phyloP scores from a whole-genome alignment of 192 early-diverging fungal species.

The Coemansia reversa region DNA sequence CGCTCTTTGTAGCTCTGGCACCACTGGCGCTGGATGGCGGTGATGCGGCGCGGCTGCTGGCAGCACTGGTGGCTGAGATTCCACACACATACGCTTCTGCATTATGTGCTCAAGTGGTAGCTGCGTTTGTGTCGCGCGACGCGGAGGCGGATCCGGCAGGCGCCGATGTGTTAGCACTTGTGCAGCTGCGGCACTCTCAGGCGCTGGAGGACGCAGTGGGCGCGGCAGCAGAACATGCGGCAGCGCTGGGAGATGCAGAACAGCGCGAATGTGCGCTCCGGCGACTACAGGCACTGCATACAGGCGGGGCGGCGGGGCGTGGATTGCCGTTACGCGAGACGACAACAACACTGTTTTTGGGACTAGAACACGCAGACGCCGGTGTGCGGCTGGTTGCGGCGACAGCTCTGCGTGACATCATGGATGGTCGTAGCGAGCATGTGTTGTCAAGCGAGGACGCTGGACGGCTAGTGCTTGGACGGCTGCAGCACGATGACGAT shows the following conservation, averaged over 20 bases:
- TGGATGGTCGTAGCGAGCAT: conserved; percentile 39
- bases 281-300: conserved; percentile 40
- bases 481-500: conserved; percentile 40
- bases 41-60: conserved; percentile 13
- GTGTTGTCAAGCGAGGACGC: conserved; percentile 19
- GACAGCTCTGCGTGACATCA: conserved; percentile 62
- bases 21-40: conserved; percentile 12
- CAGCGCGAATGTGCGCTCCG: conserved; percentile 16
- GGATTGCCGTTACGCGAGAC: conserved; percentile 60
- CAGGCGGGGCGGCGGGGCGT: conserved; percentile 16
- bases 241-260: neutral
- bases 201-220: conserved; percentile 37
- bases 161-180: conserved; percentile 9
- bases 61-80: conserved; percentile 13
- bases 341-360: conserved; percentile 78
- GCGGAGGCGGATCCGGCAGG: neutral
- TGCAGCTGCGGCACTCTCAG: conserved; percentile 35
- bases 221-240: conserved; percentile 8
- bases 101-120: conserved; percentile 30
- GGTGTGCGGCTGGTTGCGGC: conserved; percentile 70
- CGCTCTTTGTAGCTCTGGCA: conserved; percentile 23
- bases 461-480: conserved; percentile 19
- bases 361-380: conserved; percentile 71
- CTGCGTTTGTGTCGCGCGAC: conserved; percentile 16
- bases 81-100: conserved; percentile 8